Percentiles rank a stretch among this genome's conserved stretches.
These are phyloP conservation scores for Boletus edulis DNA, from an alignment of 768 basidiomycete genomes.

Conservation along the genomic window DNA sequence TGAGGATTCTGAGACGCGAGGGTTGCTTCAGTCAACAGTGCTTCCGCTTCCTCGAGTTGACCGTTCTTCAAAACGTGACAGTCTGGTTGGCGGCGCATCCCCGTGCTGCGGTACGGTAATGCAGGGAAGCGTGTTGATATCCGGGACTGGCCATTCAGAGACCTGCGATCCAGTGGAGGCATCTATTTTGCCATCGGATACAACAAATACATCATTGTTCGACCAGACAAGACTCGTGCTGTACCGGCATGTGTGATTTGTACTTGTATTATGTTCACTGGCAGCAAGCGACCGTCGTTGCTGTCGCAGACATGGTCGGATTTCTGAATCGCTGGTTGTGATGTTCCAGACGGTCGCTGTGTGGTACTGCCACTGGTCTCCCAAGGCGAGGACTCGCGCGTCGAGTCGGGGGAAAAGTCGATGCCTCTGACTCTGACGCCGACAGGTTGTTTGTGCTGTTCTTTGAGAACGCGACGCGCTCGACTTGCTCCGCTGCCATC, in stretches of 20 bases:
- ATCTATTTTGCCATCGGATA: background rate
- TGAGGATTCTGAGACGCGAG: background rate
- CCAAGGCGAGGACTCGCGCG: background rate
- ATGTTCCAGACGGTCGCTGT: background rate
- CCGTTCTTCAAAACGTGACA: background rate
- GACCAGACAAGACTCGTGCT: slow-evolving; percentile 4
- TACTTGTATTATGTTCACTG: background rate
- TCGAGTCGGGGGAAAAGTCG: slow-evolving; percentile 9
- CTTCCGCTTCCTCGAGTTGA: background rate
- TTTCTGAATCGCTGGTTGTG: background rate
- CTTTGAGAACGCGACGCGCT: background rate
- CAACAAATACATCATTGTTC: background rate
- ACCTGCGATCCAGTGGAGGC: background rate
- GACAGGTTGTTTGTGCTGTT: background rate
- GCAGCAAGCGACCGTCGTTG: background rate
- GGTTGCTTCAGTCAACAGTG: background rate
- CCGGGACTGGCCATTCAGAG: background rate
- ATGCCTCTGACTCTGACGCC: background rate
- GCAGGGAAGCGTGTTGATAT: background rate
- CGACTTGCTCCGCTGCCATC: background rate
- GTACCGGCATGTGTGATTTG: background rate
- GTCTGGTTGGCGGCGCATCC: background rate
- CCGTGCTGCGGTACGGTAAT: background rate
- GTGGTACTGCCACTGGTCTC: too few species aligned
- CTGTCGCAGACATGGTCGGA: background rate